These are phyloP conservation scores for Phoenix roebelenii DNA, from an alignment of 176 grass and related monocot species.

Conservation along the genomic window DNA sequence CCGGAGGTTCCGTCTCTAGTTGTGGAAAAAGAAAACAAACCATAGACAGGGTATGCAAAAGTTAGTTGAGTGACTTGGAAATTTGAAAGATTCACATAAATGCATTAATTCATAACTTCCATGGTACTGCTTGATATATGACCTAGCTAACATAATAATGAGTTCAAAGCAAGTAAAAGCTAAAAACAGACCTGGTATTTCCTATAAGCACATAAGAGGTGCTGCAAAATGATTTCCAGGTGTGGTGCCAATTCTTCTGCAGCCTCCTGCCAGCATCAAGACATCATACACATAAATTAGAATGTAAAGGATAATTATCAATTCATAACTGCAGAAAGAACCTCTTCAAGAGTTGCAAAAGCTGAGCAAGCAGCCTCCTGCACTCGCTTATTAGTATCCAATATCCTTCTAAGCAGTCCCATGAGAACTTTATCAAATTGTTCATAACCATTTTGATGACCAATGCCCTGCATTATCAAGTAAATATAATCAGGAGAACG, in stretches of 20 bases:
- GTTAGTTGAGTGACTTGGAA: no score
- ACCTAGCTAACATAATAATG: not conserved
- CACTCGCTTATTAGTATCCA: conserved; percentile 92
- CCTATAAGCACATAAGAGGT: conserved; percentile 92
- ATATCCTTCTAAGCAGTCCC: conserved; percentile 82
- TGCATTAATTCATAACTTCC: no score
- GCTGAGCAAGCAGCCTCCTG: conserved; percentile 96
- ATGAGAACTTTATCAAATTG: conserved; percentile 95
- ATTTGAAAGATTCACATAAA: no score
- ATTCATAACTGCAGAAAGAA: conserved; percentile 22
- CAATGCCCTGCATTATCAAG: conserved; percentile 40
- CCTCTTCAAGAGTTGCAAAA: conserved; percentile 99
- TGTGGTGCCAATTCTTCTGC: conserved; percentile 69
- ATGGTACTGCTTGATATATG: no score
- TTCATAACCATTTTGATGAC: conserved; percentile 53
- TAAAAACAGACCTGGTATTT: conserved; percentile 85
- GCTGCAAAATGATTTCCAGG: conserved; percentile 82
- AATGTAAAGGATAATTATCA: not conserved
- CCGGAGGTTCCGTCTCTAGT: conserved; percentile 77
- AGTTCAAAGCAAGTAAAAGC: not conserved
- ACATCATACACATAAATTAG: conserved; percentile 4
- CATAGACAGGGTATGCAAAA: conserved; percentile 11
- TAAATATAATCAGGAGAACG: no score
- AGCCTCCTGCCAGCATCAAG: conserved; percentile 56
- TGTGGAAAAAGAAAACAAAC: conserved; percentile 12